Evolutionary conservation across 2,329 filamentous ascomycete genomes (phyloP).

Genomic region (Cytospora chrysosperma): DNA sequence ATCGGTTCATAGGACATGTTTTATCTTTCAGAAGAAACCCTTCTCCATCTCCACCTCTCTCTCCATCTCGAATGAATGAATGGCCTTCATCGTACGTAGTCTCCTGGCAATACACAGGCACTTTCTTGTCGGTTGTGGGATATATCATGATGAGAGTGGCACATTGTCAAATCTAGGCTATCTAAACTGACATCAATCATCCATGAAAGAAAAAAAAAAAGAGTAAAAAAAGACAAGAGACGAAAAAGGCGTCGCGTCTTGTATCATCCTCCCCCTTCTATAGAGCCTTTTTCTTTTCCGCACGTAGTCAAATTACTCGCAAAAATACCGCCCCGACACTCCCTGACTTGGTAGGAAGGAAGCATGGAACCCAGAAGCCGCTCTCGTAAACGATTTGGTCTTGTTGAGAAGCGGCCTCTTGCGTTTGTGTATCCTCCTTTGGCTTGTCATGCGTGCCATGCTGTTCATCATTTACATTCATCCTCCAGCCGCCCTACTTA

Average conservation of each 20-base stretch:
- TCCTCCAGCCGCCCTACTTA: not conserved
- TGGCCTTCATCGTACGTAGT: not conserved
- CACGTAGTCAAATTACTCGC: conserved; percentile 3
- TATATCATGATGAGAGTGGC: not conserved
- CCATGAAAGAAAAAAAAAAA: not conserved
- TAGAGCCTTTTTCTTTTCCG: conserved; percentile 8
- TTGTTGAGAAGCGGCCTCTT: not conserved
- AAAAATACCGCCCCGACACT: not conserved
- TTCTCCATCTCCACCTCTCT: not conserved
- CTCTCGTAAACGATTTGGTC: not conserved
- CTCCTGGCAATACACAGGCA: not conserved
- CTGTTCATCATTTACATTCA: not conserved
- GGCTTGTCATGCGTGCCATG: not conserved
- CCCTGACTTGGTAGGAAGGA: not conserved
- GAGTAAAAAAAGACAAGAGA: not conserved
- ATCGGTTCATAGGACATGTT: not conserved
- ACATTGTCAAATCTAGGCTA: conserved; percentile 14
- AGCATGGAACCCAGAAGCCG: not conserved
- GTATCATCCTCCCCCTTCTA: conserved; percentile 9
- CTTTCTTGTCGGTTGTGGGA: not conserved
- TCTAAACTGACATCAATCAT: conserved; percentile 16
- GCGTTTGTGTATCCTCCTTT: not conserved
- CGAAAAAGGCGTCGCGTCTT: conserved; percentile 7
- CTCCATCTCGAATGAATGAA: not conserved
- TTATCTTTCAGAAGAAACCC: not conserved